Conservation (phyloP, 768 basidiomycete genomes). For the Candolleomyces aberdarensis region DNA sequence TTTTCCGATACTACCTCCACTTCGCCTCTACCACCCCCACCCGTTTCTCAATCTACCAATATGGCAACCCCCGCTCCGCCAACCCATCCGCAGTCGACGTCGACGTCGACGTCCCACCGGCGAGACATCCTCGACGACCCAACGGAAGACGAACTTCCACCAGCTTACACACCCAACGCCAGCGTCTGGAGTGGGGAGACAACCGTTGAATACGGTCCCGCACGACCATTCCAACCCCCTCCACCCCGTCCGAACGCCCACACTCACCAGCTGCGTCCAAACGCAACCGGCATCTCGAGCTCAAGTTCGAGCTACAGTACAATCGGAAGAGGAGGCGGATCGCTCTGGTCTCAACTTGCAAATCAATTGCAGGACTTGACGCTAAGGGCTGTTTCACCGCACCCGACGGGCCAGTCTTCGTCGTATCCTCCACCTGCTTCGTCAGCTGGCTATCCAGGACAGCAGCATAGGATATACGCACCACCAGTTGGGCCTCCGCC, state of each 20-base stretch:
- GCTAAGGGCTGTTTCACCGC: background rate
- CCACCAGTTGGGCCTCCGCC: background rate
- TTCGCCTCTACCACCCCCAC: no score
- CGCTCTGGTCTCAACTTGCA: conserved; percentile 2
- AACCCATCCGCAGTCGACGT: background rate
- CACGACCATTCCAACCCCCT: conserved; percentile 54
- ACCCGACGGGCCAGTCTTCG: background rate
- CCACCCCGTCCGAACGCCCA: conserved; percentile 10
- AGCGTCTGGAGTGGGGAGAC: conserved; percentile 54
- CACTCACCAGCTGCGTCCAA: conserved; percentile 5
- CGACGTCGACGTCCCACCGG: background rate
- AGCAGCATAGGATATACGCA: background rate
- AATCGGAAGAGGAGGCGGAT: background rate
- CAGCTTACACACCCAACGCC: conserved; percentile 64
- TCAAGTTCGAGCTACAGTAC: conserved; percentile 1
- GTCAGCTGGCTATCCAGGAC: background rate
- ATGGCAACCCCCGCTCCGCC: no score
- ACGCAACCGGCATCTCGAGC: background rate
- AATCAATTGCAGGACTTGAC: conserved; percentile 3
- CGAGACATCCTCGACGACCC: background rate
- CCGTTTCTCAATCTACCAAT: no score
- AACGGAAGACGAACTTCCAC: conserved; percentile 53
- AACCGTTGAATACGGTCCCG: conserved; percentile 60
- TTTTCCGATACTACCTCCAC: no score
- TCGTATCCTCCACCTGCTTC: background rate